A percentile compares a stretch with the other conserved stretches of the same genome.
Conservation (phyloP, 1,284 basidiomycete genomes). For the Rhodotorula sp. region DNA sequence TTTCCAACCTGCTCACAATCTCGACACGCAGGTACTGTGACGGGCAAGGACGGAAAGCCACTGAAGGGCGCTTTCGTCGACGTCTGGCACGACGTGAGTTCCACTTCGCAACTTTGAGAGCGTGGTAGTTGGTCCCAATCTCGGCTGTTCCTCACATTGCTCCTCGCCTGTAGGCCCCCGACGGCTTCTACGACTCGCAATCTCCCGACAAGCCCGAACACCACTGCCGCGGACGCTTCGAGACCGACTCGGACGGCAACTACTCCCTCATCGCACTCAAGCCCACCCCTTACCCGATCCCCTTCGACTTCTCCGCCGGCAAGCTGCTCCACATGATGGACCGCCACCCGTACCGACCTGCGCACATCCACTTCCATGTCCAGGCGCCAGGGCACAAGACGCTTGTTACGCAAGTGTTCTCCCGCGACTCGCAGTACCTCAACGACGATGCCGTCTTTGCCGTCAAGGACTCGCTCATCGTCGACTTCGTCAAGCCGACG, state of each 20-base stretch:
- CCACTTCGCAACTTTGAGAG: too few relatives aligned
- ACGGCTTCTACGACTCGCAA: constrained; percentile 51
- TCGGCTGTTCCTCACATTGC: background rate
- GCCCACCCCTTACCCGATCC: constrained; percentile 51
- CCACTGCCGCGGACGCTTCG: constrained; percentile 40
- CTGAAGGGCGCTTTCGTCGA: constrained; percentile 48
- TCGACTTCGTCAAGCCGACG: constrained; percentile 44
- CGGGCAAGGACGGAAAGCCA: constrained; percentile 44
- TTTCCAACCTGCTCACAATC: background rate
- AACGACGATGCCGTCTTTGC: constrained; percentile 51
- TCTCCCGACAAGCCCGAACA: constrained; percentile 48
- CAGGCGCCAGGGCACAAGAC: constrained; percentile 43
- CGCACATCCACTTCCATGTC: constrained; percentile 50
- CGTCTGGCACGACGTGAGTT: constrained; percentile 48
- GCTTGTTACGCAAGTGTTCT: constrained; percentile 48
- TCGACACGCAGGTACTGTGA: constrained; percentile 40
- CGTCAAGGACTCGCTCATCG: constrained; percentile 48
- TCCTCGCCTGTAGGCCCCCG: constrained; percentile 40
- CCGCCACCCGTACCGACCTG: constrained; percentile 48
- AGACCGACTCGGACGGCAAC: constrained; percentile 43
- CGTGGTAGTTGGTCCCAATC: too few relatives aligned
- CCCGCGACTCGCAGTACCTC: constrained; percentile 48
- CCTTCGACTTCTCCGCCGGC: constrained; percentile 49
- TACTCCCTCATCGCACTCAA: constrained; percentile 38
- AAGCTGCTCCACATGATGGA: constrained; percentile 49